These are phyloP conservation scores for Claviceps sp. DNA, from an alignment of 2,329 filamentous ascomycete species.

Conservation along the genomic window DNA sequence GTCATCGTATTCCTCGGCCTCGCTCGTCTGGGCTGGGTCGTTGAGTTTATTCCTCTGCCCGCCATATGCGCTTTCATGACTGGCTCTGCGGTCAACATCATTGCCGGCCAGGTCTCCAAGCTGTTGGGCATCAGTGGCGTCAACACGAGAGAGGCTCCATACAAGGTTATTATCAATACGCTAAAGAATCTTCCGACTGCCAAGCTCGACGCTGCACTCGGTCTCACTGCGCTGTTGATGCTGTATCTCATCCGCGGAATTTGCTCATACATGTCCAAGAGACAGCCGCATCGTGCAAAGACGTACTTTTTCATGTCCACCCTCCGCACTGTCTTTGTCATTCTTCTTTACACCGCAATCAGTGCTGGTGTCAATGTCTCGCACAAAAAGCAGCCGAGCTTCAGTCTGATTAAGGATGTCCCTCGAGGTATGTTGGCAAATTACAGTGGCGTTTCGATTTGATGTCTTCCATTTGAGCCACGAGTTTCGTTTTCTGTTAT, in stretches of 20 bases:
- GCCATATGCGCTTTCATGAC: conserved; percentile 43
- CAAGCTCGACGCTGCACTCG: conserved; percentile 59
- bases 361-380: conserved; percentile 58
- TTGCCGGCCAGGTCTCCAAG: conserved; percentile 34
- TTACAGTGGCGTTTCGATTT: no score
- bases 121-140: conserved; percentile 36
- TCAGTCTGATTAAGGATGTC: conserved; percentile 53
- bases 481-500: no score
- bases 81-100: conserved; percentile 37
- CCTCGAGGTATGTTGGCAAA: conserved; percentile 41
- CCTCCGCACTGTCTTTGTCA: conserved; percentile 66
- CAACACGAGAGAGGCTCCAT: conserved; percentile 35
- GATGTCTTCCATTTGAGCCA: no score
- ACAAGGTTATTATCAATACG: conserved; percentile 37
- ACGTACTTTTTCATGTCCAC: conserved; percentile 68
- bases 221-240: conserved; percentile 53
- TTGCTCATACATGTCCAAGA: conserved; percentile 52
- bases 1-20: conserved; percentile 37
- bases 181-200: conserved; percentile 32
- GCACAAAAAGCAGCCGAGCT: conserved; percentile 39
- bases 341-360: conserved; percentile 66
- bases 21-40: conserved; percentile 37
- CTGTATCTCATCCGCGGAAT: conserved; percentile 52
- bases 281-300: conserved; percentile 52
- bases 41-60: conserved; percentile 40